These are phyloP conservation scores for Globisporangium iwayamae DNA, from an alignment of 352 stramenopile species.

Conservation along the genomic window DNA sequence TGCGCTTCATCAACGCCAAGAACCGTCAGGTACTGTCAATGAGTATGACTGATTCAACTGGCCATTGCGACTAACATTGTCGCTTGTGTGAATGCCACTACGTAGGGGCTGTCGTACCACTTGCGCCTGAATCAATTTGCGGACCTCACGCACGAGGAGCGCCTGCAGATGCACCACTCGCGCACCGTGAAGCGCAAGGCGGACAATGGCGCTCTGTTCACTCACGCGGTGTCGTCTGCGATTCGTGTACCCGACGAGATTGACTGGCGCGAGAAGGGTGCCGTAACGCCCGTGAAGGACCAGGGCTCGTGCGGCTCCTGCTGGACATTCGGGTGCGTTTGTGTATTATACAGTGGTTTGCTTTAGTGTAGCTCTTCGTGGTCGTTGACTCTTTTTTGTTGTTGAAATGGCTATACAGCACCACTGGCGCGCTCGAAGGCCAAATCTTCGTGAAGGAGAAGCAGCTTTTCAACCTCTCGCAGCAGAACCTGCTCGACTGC, in stretches of 20 bases:
- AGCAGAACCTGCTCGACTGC: conserved; percentile 90
- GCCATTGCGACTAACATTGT: not conserved
- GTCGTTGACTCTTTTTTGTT: conserved; percentile 9
- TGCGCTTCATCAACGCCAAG: conserved; percentile 82
- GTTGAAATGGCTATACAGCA: conserved; percentile 29
- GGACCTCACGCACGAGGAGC: conserved; percentile 75
- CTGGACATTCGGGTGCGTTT: conserved; percentile 85
- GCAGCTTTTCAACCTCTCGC: conserved; percentile 78
- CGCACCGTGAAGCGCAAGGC: conserved; percentile 42
- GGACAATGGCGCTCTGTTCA: conserved; percentile 54
- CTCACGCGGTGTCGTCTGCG: conserved; percentile 36
- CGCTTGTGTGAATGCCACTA: not conserved
- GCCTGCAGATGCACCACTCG: conserved; percentile 39
- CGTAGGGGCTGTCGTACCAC: conserved; percentile 69
- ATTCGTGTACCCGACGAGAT: conserved; percentile 55
- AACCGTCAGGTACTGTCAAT: conserved; percentile 60
- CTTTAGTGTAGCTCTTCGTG: not conserved
- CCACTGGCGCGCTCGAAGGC: conserved; percentile 77
- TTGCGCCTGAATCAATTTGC: conserved; percentile 82
- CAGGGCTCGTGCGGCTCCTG: conserved; percentile 90
- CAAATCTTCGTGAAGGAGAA: conserved; percentile 66
- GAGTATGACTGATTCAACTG: too few species aligned
- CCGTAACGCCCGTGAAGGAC: conserved; percentile 89
- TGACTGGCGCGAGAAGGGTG: conserved; percentile 85
- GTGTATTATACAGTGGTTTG: not conserved